phyloP scores from a whole-genome alignment of 345 rosid genomes.

The Salix koriyanagi region DNA sequence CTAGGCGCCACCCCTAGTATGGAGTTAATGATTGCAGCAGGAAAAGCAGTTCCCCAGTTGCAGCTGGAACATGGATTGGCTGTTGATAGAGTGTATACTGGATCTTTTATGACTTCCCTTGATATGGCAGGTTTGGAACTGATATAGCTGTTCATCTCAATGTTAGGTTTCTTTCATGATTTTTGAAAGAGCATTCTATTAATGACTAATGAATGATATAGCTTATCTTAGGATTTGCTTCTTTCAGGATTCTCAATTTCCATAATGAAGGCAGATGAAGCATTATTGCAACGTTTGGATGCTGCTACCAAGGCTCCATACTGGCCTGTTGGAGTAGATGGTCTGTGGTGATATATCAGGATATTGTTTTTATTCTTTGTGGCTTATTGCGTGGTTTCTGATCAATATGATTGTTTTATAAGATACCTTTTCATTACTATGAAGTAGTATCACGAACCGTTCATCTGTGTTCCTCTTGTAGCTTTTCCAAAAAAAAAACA shows the following conservation, averaged over 20 bases:
- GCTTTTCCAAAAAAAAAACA: neutral
- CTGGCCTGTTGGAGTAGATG: constrained; percentile 90
- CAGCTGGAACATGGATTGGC: constrained; percentile 95
- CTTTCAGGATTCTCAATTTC: constrained; percentile 83
- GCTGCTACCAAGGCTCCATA: constrained; percentile 90
- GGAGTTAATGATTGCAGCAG: constrained; percentile 94
- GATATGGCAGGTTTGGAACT: constrained; percentile 84
- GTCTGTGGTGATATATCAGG: constrained; percentile 37
- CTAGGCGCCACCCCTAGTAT: constrained; percentile 87
- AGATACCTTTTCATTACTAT: neutral
- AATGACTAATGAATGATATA: neutral
- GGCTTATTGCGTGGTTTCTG: neutral
- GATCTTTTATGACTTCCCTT: constrained; percentile 95
- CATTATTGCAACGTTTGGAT: constrained; percentile 65
- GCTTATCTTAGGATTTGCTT: constrained; percentile 11
- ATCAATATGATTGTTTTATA: neutral
- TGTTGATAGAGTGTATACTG: constrained; percentile 95
- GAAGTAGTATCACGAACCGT: neutral
- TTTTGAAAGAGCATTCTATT: neutral
- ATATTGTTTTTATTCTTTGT: constrained; percentile 8
- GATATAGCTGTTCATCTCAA: constrained; percentile 5
- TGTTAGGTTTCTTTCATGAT: neutral
- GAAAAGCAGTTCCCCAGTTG: constrained; percentile 85
- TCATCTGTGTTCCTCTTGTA: constrained; percentile 3
- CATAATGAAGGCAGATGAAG: constrained; percentile 82